Conservation (phyloP, 75 land plant species). For the Adiantum capillusveneris region DNA sequence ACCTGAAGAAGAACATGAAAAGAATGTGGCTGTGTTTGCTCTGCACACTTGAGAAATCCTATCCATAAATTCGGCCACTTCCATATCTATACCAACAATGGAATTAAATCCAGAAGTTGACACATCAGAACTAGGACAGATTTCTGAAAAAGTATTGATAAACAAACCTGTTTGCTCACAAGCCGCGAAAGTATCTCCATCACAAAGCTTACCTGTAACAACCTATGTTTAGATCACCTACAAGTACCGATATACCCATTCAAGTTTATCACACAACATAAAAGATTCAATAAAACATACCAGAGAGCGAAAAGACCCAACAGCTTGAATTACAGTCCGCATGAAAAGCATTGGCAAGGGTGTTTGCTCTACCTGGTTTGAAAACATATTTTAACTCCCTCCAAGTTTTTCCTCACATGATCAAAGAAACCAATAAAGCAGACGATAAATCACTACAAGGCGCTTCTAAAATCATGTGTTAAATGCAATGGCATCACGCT, state of each 20-base stretch:
- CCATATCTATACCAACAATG: conserved; percentile 74
- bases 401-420: too few species aligned
- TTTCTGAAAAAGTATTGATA: too few species aligned
- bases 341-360: conserved; percentile 92
- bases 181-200: conserved; percentile 93
- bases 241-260: neutral
- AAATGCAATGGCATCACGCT: too few species aligned
- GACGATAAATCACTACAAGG: too few species aligned
- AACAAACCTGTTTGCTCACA: conserved; percentile 84
- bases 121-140: too few species aligned
- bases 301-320: conserved; percentile 76
- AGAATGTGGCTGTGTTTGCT: conserved; percentile 91
- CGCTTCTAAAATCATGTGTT: neutral
- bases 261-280: too few species aligned
- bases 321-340: conserved; percentile 96
- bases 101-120: too few species aligned
- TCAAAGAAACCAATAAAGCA: too few species aligned
- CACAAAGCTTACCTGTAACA: conserved; percentile 73
- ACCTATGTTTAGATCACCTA: conserved; percentile 1
- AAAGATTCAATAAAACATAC: conserved; percentile 28
- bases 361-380: conserved; percentile 87
- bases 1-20: conserved; percentile 85
- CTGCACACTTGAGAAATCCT: conserved; percentile 91
- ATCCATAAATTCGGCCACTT: conserved; percentile 94
- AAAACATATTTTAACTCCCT: conserved; percentile 2